Percentiles rank a stretch among this genome's conserved stretches.
Evolutionary conservation across 768 basidiomycete genomes (phyloP).

Genomic region (Trametes punicea): DNA sequence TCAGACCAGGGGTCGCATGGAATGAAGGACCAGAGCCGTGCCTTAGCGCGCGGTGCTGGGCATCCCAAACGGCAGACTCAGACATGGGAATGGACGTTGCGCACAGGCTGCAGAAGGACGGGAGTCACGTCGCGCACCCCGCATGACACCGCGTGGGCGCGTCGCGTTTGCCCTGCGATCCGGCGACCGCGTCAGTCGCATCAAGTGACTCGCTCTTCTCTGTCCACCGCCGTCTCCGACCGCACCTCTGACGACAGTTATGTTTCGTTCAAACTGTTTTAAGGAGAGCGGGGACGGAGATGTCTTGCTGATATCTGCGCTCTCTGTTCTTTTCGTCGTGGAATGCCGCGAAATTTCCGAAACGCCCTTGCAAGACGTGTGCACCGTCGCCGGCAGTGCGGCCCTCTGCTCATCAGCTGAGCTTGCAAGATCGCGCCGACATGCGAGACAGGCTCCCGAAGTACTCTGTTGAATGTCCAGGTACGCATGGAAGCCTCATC

Average conservation of each 20-base stretch:
- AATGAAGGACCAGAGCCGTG: background rate
- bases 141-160: background rate
- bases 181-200: background rate
- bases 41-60: background rate
- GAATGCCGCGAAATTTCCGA: constrained; percentile 11
- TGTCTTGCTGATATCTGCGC: background rate
- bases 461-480: background rate
- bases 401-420: constrained; percentile 8
- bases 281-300: background rate
- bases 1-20: background rate
- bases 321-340: background rate
- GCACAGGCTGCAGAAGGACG: background rate
- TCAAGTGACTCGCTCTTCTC: constrained; percentile 1
- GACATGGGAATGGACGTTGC: background rate
- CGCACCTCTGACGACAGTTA: background rate
- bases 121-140: background rate
- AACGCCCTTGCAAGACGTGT: background rate
- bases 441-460: background rate
- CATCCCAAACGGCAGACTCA: background rate
- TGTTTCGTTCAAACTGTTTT: background rate
- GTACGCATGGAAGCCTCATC: background rate
- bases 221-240: background rate
- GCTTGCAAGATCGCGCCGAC: background rate
- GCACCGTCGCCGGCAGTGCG: constrained; percentile 2
- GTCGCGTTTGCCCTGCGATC: background rate